Conservation (phyloP, 208 protist species). For the Crithidia mellificae region DNA sequence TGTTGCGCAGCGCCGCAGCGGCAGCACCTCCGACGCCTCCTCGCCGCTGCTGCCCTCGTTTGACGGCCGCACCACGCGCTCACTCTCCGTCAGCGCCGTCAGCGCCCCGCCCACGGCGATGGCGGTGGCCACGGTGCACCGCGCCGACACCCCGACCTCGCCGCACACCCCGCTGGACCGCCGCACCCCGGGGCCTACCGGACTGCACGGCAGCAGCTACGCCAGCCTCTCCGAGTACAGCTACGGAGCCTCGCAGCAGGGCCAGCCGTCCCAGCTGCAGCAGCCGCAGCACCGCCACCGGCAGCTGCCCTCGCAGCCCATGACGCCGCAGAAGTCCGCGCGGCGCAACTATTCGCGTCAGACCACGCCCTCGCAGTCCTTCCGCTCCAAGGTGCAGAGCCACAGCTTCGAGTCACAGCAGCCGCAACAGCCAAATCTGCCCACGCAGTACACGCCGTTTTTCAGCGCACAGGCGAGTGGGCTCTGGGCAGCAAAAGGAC, state of each 20-base stretch:
- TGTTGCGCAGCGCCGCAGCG: not conserved
- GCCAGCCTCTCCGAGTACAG: constrained; percentile 15
- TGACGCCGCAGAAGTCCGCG: constrained; percentile 55
- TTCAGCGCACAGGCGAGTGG: constrained; percentile 1
- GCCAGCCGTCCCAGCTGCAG: no score
- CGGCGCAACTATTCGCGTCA: constrained; percentile 27
- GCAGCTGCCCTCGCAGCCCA: constrained; percentile 25
- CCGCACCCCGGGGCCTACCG: constrained; percentile 14
- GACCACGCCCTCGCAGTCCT: constrained; percentile 31
- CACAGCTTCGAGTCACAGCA: constrained; percentile 34
- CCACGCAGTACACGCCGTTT: not conserved
- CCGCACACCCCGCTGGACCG: constrained; percentile 44
- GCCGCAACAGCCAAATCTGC: constrained; percentile 3
- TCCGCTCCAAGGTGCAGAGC: constrained; percentile 33
- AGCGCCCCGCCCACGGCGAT: not conserved
- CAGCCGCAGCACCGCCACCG: constrained; percentile 26
- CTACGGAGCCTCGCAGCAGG: not conserved
- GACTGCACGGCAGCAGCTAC: constrained; percentile 16
- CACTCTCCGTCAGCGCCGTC: constrained; percentile 2
- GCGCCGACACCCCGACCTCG: constrained; percentile 17
- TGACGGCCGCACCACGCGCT: not conserved
- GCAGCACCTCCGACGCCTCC: constrained; percentile 8
- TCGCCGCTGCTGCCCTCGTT: not conserved
- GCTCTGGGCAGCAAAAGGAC: constrained; percentile 3
- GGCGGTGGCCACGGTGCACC: not conserved